Percentiles rank a stretch among this genome's conserved stretches.
Conservation (phyloP, 306 rosid species). For the Ormosia emarginata region DNA sequence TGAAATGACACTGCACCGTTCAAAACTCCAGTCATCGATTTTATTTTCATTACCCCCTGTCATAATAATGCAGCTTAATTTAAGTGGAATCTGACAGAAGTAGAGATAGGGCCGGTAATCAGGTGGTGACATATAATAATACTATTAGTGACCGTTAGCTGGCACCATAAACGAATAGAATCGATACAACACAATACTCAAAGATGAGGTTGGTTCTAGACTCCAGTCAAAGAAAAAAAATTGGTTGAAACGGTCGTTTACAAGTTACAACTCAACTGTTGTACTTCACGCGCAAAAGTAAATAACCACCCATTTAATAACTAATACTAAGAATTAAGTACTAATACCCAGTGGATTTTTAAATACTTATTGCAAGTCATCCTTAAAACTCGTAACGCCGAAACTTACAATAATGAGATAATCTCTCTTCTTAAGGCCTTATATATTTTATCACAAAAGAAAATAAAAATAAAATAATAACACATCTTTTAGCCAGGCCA, state of each 20-base stretch:
- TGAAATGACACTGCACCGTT: background rate
- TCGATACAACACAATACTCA: background rate
- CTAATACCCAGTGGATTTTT: no score
- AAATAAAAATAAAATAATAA: no score
- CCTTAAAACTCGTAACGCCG: no score
- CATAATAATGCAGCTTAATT: background rate
- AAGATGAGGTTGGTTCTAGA: background rate
- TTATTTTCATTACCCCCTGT: background rate
- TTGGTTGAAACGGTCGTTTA: background rate
- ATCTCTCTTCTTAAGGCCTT: no score
- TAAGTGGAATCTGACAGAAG: background rate
- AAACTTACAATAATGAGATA: no score
- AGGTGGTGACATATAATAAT: background rate
- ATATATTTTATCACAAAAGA: no score
- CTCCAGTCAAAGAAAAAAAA: background rate
- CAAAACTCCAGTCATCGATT: background rate
- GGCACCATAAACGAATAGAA: background rate
- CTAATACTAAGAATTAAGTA: background rate
- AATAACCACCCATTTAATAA: background rate
- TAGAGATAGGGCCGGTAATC: background rate
- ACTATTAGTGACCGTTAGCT: background rate
- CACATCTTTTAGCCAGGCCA: background rate
- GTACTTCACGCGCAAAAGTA: conserved; percentile 12
- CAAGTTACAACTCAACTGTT: background rate
- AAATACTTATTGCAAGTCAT: no score